Base-by-base conservation (phyloP, 1,139 yeast genomes). In the Meyerozyma smithsonii region DNA sequence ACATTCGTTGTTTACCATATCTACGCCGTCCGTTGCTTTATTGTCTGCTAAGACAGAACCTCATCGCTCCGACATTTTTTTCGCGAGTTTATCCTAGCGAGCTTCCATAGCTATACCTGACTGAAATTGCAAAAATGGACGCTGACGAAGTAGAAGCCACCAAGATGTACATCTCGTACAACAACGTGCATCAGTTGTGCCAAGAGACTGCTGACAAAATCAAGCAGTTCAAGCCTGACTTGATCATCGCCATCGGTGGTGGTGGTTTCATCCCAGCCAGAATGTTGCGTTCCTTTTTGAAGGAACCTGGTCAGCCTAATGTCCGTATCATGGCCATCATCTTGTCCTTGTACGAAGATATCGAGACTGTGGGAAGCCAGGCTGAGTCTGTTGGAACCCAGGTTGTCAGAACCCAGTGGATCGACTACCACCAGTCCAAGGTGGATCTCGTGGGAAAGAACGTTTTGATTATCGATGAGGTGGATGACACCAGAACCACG, bases 321-420 rank as follows among this genome's bases (percentile, higher is more conserved):
- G 74, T 79, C 36, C 80, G 84, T 40, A 79, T 79, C 42, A 81
- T 78, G 56, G 85, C 84, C 16, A 78, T 79, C 47, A 82, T 82
- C 23, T 64, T 79, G 38, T 78, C 84, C 8, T 59, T 79, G 37
- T 79, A 79, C 50, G 85, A 79, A 58, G 78, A 76, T 49, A 51
- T 79, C 49, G 85, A 77, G 18, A 74, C 83, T 36, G 74, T 70
- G 32, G 79, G 82, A 24, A 69, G 74, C 20, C 69, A 65, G 39
- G 55, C 43, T n/a, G 96, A 89, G 61, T 62, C 69, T 38, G 79
- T 79, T 35, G 97, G 97, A 35, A 78, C 85, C 42, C 84, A 86
- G 57, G 97, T 90, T 35, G 83, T 87, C 36, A 82, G 97, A 66
- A 86, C 96, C 39, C 97, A 90, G 66, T 90, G 97, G 97, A 79